These are phyloP conservation scores for Eremothecium cymbalariae DNA, from an alignment of 1,139 yeast species.

Conservation along the genomic window DNA sequence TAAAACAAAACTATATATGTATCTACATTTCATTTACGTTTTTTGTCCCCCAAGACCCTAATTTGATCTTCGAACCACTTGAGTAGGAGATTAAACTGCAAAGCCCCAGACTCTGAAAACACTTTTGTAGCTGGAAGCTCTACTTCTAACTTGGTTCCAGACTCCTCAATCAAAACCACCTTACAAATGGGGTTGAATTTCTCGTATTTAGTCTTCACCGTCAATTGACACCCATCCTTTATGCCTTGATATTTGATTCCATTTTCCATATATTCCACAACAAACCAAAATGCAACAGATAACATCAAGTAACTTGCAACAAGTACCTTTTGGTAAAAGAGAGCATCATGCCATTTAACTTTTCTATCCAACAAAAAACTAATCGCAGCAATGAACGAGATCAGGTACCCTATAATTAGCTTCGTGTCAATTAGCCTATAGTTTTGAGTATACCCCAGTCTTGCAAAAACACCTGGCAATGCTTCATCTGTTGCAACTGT, in stretches of 20 bases:
- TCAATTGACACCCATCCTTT: slow-evolving; percentile 12
- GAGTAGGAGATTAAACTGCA: slow-evolving; percentile 23
- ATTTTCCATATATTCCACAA: slow-evolving; percentile 45
- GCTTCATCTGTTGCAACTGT: slow-evolving; percentile 26
- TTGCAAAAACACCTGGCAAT: slow-evolving; percentile 36
- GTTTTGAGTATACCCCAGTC: slow-evolving; percentile 57
- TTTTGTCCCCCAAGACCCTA: slow-evolving; percentile 16
- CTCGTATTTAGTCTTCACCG: slow-evolving; percentile 18
- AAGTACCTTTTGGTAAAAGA: slow-evolving; percentile 37
- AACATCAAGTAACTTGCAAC: slow-evolving; percentile 45
- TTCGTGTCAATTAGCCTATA: slow-evolving; percentile 52
- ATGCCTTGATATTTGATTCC: slow-evolving; percentile 57
- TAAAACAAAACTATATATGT: slow-evolving; percentile 2
- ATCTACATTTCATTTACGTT: slow-evolving; percentile 10
- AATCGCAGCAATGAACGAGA: slow-evolving; percentile 58
- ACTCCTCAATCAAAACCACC: slow-evolving; percentile 13
- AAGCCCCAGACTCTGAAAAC: slow-evolving; percentile 26
- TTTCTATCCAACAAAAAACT: slow-evolving; percentile 64
- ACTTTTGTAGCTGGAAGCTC: slow-evolving; percentile 24
- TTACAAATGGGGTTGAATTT: slow-evolving; percentile 19
- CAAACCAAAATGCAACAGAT: slow-evolving; percentile 42
- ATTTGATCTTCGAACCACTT: slow-evolving; percentile 26
- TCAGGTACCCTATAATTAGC: slow-evolving; percentile 58
- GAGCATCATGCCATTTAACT: slow-evolving; percentile 38
- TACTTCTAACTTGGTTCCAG: slow-evolving; percentile 10